These are phyloP conservation scores for Penicillium atrosanguineum DNA, from an alignment of 495 filamentous ascomycete species.

Conservation along the genomic window DNA sequence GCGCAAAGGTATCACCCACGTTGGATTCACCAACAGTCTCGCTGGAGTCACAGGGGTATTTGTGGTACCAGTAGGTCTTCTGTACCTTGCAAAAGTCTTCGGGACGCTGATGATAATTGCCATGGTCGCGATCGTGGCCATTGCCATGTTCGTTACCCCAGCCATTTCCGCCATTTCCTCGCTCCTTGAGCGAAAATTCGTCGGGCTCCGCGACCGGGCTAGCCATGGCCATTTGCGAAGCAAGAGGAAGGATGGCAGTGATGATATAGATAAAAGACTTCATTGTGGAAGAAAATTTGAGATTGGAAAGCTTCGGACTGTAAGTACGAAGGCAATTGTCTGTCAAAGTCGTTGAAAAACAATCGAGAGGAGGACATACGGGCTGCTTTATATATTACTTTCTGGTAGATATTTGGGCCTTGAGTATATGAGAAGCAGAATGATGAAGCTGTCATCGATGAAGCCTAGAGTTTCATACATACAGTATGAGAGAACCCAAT, in stretches of 20 bases:
- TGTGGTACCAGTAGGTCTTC: neutral
- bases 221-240: neutral
- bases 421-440: too few species aligned
- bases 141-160: neutral
- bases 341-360: too few species aligned
- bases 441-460: too few species aligned
- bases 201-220: too few species aligned
- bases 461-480: too few species aligned
- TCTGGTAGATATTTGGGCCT: too few species aligned
- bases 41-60: neutral
- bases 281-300: neutral
- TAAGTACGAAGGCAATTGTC: too few species aligned
- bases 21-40: neutral
- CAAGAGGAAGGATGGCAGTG: neutral
- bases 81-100: neutral
- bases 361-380: too few species aligned
- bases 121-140: too few species aligned
- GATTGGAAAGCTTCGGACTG: too few species aligned
- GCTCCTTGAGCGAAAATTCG: neutral
- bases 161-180: neutral
- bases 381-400: too few species aligned
- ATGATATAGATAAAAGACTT: neutral
- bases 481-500: too few species aligned
- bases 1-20: slow-evolving; percentile 1
- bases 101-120: neutral